Conservation (phyloP, 345 rosid genomes). For the Cardamine occulta region DNA sequence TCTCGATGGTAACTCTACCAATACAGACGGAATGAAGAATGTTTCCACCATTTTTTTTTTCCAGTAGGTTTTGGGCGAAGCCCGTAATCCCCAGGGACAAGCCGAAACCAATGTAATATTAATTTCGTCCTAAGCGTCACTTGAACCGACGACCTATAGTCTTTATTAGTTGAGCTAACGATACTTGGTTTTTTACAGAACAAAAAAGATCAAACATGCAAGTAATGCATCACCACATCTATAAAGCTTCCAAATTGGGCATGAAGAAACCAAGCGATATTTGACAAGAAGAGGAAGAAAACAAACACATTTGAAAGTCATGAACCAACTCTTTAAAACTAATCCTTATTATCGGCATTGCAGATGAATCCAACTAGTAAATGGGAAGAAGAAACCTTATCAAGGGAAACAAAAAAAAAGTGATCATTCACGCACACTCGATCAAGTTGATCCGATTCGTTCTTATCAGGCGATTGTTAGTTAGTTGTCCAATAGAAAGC, state of each 20-base stretch:
- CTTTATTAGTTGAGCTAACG: too few relatives aligned
- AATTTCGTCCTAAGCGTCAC: too few relatives aligned
- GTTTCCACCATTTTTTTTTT: background rate
- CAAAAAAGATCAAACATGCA: background rate
- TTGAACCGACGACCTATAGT: too few relatives aligned
- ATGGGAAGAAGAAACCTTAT: background rate
- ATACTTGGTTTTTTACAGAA: too few relatives aligned
- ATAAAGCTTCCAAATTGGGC: background rate
- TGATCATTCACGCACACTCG: background rate
- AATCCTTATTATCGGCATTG: background rate
- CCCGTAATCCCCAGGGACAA: too few relatives aligned
- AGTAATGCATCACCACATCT: background rate
- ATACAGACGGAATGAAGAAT: background rate
- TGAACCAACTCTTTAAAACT: background rate
- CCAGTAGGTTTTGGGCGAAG: too few relatives aligned
- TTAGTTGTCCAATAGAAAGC: too few relatives aligned
- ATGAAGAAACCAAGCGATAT: too few relatives aligned
- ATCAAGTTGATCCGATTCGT: too few relatives aligned
- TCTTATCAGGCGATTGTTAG: too few relatives aligned
- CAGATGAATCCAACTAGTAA: background rate
- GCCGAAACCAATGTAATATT: too few relatives aligned
- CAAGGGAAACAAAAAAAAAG: background rate
- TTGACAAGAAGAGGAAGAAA: background rate
- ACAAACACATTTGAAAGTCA: background rate
- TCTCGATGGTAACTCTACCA: too few relatives aligned